Evolutionary conservation across 495 filamentous ascomycete genomes (phyloP), one percentile per base, ranked within the genome.

Genomic region (Margaritispora aquatica): DNA sequence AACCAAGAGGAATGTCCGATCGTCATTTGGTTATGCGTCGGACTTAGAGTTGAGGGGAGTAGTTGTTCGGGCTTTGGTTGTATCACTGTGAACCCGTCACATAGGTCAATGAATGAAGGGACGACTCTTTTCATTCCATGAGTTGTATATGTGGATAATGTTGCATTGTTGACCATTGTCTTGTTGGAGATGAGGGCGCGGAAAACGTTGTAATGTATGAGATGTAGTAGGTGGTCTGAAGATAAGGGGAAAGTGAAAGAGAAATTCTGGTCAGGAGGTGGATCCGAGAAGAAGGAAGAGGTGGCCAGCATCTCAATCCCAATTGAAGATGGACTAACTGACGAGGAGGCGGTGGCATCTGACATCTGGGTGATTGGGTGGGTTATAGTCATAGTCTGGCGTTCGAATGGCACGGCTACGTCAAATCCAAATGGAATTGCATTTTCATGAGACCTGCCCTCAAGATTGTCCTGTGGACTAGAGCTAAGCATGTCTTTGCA

Each of bases 1-100:
- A 71, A 55, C 69, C 69, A 73, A 22, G 54, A 29, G 38, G 55
- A 29, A 50, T 68, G 65, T n/a, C 27, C 36, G 27, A 50, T 55
- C 17, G 29, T 57, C 51, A 55, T 57, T 48, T 68, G 65, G 27
- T 61, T 17, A 17, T 26, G 27, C 23, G 65, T 67, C 46, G 65
- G 62, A 13, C 41, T 27, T 11, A 67, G 55, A 1, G 54, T 26
- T 1, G 22, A 26, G n/a, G 65, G 65, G 0, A 67, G 17, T 31
- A 7, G 11, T 20, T 56, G 50, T 20, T 52, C 26, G 1, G 15
- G 20, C 27, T 57, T 54, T 21, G 41, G 57, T 0, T 49, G 47
- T 1, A 63, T 55, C n/a, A 57, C 47, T 5, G 54, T 57, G 20
- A 59, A 50, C n/a, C 48, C 60, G n/a, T 38, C 55, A 58, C 60